Percentiles rank a stretch among this genome's conserved stretches.
Evolutionary conservation across 2,329 filamentous ascomycete species (phyloP).

Genomic region (Trichoderma sp.): DNA sequence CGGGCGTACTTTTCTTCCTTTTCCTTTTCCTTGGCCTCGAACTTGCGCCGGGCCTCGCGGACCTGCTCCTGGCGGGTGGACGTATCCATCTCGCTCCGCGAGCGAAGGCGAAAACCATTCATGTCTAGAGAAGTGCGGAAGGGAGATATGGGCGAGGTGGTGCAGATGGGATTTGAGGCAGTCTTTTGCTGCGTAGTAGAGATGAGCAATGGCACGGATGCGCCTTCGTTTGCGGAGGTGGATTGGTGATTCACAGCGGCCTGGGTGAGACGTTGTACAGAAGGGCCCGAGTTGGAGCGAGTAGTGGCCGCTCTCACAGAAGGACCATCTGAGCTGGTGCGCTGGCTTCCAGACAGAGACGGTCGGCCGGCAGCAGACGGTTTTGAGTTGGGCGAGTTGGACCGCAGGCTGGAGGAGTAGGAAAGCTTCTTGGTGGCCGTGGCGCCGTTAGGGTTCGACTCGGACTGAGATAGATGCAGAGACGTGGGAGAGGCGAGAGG

Average conservation of each 20-base stretch:
- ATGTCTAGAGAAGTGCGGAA: constrained; percentile 58
- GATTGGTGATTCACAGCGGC: constrained; percentile 42
- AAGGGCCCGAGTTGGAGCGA: constrained; percentile 30
- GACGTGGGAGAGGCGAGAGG: constrained; percentile 23
- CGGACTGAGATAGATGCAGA: constrained; percentile 20
- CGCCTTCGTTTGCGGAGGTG: constrained; percentile 33
- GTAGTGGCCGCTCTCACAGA: constrained; percentile 27
- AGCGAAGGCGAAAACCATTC: constrained; percentile 56
- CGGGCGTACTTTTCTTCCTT: constrained; percentile 62
- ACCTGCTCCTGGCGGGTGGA: constrained; percentile 55
- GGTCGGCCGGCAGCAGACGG: constrained; percentile 22
- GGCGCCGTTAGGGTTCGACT: constrained; percentile 19
- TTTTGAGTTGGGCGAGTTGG: background rate
- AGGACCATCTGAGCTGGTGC: constrained; percentile 36
- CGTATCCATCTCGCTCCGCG: constrained; percentile 58
- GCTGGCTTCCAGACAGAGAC: constrained; percentile 34
- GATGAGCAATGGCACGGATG: constrained; percentile 26
- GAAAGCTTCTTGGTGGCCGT: constrained; percentile 15
- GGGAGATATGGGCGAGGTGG: constrained; percentile 43
- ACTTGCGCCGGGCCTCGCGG: constrained; percentile 59
- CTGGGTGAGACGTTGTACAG: constrained; percentile 38
- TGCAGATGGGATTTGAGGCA: constrained; percentile 25
- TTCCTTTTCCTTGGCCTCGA: constrained; percentile 57
- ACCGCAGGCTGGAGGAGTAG: constrained; percentile 1
- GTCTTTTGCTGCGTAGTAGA: constrained; percentile 26